Evolutionary conservation across 2,329 filamentous ascomycete genomes (phyloP).

Genomic region (Tolypocladium ophioglossoides): DNA sequence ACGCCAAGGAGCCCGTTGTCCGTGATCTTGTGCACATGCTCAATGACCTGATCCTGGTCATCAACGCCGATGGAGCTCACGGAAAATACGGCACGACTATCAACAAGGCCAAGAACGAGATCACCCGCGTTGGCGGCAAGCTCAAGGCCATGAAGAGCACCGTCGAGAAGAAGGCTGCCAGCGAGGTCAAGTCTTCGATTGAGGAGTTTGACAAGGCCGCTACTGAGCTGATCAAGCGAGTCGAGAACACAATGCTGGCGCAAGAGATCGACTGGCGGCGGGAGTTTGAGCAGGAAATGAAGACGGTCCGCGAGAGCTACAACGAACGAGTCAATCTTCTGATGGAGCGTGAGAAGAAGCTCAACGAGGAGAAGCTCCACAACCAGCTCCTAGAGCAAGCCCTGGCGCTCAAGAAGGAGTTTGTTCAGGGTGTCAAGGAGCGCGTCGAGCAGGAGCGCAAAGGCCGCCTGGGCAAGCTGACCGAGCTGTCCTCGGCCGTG

Average conservation of each 20-base stretch:
- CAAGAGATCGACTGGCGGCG: constrained; percentile 77
- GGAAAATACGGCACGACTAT: constrained; percentile 70
- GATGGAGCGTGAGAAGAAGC: constrained; percentile 65
- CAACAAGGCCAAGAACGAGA: constrained; percentile 73
- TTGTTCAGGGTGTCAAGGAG: constrained; percentile 64
- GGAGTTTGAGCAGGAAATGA: constrained; percentile 80
- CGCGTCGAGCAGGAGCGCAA: constrained; percentile 84
- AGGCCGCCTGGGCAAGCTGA: constrained; percentile 75
- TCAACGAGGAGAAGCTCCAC: constrained; percentile 72
- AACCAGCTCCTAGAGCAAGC: constrained; percentile 89
- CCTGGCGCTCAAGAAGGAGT: constrained; percentile 76
- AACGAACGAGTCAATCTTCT: constrained; percentile 70
- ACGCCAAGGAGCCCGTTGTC: constrained; percentile 76
- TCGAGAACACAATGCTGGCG: constrained; percentile 70
- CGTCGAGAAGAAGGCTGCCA: constrained; percentile 60
- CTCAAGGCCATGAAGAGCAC: constrained; percentile 64
- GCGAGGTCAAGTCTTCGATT: constrained; percentile 60
- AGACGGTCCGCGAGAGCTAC: constrained; percentile 67
- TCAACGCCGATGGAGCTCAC: constrained; percentile 76
- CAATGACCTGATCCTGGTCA: constrained; percentile 88
- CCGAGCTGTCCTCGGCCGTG: constrained; percentile 67
- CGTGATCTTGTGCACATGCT: constrained; percentile 91
- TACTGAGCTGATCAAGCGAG: constrained; percentile 75
- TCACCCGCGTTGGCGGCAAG: constrained; percentile 67
- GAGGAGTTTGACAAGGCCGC: constrained; percentile 80